Conservation (phyloP, 345 rosid species). For the Dovyalis caffra region DNA sequence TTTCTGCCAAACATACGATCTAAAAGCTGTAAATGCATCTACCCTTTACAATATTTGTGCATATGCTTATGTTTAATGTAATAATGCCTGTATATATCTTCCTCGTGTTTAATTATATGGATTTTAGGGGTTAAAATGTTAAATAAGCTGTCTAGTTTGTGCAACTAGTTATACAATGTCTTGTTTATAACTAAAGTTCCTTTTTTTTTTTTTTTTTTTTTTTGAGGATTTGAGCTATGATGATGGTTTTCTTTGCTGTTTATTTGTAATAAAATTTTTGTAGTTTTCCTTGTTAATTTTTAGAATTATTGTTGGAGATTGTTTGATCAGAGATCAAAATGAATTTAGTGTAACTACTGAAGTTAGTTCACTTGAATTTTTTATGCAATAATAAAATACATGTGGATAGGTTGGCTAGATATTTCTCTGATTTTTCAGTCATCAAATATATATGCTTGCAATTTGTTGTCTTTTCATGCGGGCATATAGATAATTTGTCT, state of each 20-base stretch:
- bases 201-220: no score
- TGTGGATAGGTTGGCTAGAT: neutral
- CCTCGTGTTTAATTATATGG: neutral
- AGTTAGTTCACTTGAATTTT: neutral
- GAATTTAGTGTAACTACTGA: no score
- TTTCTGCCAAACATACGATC: slow-evolving; percentile 94
- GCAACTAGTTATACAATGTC: neutral
- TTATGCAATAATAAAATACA: neutral
- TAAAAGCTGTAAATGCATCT: slow-evolving; percentile 60
- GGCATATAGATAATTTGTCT: neutral
- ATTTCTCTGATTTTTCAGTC: neutral
- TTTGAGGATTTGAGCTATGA: neutral
- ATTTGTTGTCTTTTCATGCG: neutral
- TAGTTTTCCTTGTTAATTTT: neutral
- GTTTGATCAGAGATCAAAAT: neutral
- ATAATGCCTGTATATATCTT: neutral
- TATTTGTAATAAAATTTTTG: neutral
- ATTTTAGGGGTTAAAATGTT: no score
- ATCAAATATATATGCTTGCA: no score
- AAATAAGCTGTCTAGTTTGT: neutral
- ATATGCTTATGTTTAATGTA: neutral
- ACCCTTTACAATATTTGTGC: neutral
- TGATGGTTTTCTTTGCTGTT: neutral
- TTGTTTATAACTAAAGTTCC: no score
- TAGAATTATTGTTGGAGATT: neutral